These are phyloP conservation scores for Coccomyxa subellipsoidea DNA, from an alignment of 163 green algal genomes.

Conservation along the genomic window DNA sequence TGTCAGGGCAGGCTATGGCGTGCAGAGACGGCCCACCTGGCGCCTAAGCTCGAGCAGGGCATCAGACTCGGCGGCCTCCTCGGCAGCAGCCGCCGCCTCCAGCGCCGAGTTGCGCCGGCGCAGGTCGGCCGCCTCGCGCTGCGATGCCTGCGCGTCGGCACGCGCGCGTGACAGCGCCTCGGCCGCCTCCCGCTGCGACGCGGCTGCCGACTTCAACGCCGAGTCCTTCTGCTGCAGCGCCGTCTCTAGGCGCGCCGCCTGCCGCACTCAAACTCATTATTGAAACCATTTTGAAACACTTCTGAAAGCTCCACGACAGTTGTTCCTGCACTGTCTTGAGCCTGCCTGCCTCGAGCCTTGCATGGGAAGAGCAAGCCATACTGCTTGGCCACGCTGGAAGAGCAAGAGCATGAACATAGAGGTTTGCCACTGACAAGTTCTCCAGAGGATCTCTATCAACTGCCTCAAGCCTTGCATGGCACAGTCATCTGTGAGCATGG, in stretches of 20 bases:
- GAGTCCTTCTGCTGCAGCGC: background rate
- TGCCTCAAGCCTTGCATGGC: no score
- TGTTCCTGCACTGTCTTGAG: no score
- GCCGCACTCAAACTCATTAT: background rate
- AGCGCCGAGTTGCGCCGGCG: background rate
- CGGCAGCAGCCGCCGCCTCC: background rate
- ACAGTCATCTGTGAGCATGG: no score
- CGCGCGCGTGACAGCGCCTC: background rate
- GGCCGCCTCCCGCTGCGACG: background rate
- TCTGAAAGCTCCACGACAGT: no score
- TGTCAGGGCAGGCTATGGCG: no score
- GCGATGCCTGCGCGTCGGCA: background rate
- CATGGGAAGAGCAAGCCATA: no score
- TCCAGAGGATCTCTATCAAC: no score
- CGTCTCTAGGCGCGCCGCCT: background rate
- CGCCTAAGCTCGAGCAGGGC: background rate
- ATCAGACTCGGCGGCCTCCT: background rate
- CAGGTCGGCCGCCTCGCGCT: background rate
- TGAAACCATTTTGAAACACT: background rate
- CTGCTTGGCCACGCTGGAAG: no score
- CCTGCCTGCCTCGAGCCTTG: no score
- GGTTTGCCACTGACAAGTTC: no score
- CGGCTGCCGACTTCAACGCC: background rate
- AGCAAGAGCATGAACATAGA: no score
- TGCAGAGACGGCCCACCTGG: no score